Evolutionary conservation across 345 rosid genomes (phyloP).

Genomic region (Sisymbrium irio): DNA sequence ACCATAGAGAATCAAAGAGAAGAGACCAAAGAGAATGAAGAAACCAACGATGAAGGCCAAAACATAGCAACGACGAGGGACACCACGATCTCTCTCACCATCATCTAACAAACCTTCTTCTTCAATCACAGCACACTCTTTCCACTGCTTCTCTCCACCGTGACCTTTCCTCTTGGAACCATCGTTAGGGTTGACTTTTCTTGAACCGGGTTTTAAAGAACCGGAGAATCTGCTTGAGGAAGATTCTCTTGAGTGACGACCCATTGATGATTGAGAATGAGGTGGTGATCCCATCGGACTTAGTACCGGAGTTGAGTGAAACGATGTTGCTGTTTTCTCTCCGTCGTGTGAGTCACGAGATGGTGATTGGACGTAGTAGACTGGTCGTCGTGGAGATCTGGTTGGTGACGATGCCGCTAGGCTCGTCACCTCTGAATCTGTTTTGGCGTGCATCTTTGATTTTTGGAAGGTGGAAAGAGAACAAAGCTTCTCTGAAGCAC

Average conservation of each 20-base stretch:
- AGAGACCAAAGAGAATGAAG: conserved; percentile 76
- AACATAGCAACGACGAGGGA: conserved; percentile 83
- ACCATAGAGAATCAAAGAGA: conserved; percentile 83
- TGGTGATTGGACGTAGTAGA: conserved; percentile 91
- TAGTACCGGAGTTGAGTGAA: conserved; percentile 89
- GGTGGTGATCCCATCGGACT: conserved; percentile 94
- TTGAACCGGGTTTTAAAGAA: conserved; percentile 81
- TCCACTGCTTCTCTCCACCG: conserved; percentile 69
- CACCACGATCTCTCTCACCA: conserved; percentile 58
- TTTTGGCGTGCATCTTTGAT: conserved; percentile 81
- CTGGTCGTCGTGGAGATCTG: conserved; percentile 88
- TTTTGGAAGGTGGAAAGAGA: background rate
- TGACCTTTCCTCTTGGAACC: conserved; percentile 42
- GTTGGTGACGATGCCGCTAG: conserved; percentile 82
- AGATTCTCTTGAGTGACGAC: conserved; percentile 86
- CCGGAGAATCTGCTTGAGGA: conserved; percentile 93
- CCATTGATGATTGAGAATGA: conserved; percentile 89
- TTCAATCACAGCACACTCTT: conserved; percentile 74
- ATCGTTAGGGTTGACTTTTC: conserved; percentile 84
- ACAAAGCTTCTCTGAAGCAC: background rate
- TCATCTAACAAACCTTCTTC: conserved; percentile 94
- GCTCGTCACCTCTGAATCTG: conserved; percentile 98
- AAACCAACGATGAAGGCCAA: conserved; percentile 76
- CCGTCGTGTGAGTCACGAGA: conserved; percentile 98
- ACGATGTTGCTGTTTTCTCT: conserved; percentile 92